These are phyloP conservation scores for Porcisia deanei DNA, from an alignment of 208 protist species.

Conservation along the genomic window DNA sequence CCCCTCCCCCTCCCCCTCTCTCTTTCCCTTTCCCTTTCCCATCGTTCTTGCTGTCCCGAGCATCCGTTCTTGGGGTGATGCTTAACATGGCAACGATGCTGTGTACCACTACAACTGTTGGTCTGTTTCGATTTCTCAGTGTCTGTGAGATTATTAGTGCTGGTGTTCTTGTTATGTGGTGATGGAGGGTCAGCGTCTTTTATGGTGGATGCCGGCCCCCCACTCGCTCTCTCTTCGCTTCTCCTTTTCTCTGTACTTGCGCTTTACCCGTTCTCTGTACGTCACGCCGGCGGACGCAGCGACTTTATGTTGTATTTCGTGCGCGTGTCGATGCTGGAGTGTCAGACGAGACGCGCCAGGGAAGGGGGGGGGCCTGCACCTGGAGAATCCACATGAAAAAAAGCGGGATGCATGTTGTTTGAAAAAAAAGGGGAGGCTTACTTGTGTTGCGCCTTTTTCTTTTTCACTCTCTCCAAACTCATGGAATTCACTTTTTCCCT, in stretches of 20 bases:
- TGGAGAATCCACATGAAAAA: neutral
- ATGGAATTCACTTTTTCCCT: neutral
- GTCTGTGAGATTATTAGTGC: constrained; percentile 1
- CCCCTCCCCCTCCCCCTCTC: neutral
- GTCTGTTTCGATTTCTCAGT: constrained; percentile 2
- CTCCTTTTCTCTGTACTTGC: neutral
- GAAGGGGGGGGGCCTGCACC: neutral
- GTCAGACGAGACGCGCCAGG: neutral
- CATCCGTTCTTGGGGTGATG: neutral
- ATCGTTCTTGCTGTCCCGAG: neutral
- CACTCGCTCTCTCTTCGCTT: neutral
- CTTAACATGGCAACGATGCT: neutral
- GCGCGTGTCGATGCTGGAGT: neutral
- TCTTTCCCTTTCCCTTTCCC: neutral
- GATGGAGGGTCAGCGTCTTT: neutral
- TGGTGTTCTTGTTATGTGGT: neutral
- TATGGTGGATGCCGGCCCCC: neutral
- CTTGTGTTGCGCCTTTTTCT: neutral
- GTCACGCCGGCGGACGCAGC: neutral
- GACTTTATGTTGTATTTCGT: neutral
- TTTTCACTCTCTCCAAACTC: neutral
- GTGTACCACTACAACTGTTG: constrained; percentile 12
- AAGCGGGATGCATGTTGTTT: neutral
- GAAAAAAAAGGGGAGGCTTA: neutral
- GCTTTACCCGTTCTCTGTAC: neutral